A percentile compares a stretch with the other conserved stretches of the same genome.
These are phyloP conservation scores for Rubus idaeus DNA, from an alignment of 306 rosid species.

Conservation along the genomic window DNA sequence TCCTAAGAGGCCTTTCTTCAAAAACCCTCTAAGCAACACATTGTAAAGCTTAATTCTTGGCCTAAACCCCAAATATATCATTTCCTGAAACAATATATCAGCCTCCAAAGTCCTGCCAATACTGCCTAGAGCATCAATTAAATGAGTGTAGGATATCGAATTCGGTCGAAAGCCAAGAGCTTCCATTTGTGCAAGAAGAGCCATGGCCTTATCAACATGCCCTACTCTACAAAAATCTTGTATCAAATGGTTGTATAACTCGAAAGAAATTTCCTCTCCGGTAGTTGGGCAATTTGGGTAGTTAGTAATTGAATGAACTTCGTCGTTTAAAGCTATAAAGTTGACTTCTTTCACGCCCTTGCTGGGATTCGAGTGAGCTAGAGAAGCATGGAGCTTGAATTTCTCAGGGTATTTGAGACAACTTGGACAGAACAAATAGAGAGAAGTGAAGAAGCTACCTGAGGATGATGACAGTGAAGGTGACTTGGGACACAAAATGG, in stretches of 20 bases:
- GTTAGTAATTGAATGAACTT: conserved; percentile 5
- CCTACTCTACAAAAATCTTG: conserved; percentile 51
- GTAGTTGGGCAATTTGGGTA: conserved; percentile 14
- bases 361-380: conserved; percentile 17
- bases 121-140: conserved; percentile 66
- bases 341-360: conserved; percentile 24
- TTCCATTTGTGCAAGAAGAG: conserved; percentile 57
- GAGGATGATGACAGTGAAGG: conserved; percentile 30
- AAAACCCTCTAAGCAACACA: conserved; percentile 60
- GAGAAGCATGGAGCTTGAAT: conserved; percentile 14
- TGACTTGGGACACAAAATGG: conserved; percentile 18
- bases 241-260: conserved; percentile 38
- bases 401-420: conserved; percentile 15
- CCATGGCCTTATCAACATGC: conserved; percentile 53
- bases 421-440: conserved; percentile 19
- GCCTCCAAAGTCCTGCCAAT: conserved; percentile 75
- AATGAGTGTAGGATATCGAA: conserved; percentile 36
- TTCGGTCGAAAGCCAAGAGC: conserved; percentile 49
- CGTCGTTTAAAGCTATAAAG: conserved; percentile 17
- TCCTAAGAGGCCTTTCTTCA: conserved; percentile 70
- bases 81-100: conserved; percentile 65
- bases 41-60: conserved; percentile 54
- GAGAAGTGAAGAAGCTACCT: conserved; percentile 25
- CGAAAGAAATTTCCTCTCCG: conserved; percentile 49
- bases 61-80: conserved; percentile 45